These are phyloP conservation scores for Alternaria ventricosa DNA, from an alignment of 2,329 filamentous ascomycete genomes.

Conservation along the genomic window DNA sequence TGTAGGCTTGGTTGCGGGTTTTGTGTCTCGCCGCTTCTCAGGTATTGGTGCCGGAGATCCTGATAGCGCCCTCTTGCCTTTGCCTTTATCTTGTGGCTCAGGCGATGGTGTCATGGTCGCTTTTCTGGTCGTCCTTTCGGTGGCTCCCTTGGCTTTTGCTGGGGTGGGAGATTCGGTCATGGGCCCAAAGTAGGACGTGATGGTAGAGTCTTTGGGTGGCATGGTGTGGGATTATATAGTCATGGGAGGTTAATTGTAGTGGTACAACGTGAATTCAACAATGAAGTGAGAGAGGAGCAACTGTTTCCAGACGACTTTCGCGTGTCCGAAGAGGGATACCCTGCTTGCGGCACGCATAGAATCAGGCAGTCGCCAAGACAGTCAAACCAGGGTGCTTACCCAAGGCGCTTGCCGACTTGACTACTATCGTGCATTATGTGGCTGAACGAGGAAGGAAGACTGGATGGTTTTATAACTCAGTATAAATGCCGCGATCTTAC, in stretches of 20 bases:
- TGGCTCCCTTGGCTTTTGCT: not conserved
- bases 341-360: not conserved
- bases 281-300: not conserved
- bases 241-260: not conserved
- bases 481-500: not conserved
- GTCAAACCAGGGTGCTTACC: not conserved
- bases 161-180: not conserved
- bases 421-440: not conserved
- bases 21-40: slow-evolving; percentile 5
- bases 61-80: slow-evolving; percentile 3
- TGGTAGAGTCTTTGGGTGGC: not conserved
- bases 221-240: not conserved
- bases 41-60: not conserved
- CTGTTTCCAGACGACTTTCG: not conserved
- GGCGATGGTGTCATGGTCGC: not conserved
- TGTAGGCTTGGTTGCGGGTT: not conserved
- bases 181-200: slow-evolving; percentile 4
- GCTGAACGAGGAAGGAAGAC: not conserved
- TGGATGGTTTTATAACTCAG: not conserved
- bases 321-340: not conserved
- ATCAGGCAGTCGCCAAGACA: slow-evolving; percentile 1
- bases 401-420: not conserved
- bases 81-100: not conserved
- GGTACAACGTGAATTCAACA: not conserved
- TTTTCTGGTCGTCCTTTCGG: not conserved